Evolutionary conservation across 129 eudicot species (phyloP).

Genomic region (Flaveria bidentis): DNA sequence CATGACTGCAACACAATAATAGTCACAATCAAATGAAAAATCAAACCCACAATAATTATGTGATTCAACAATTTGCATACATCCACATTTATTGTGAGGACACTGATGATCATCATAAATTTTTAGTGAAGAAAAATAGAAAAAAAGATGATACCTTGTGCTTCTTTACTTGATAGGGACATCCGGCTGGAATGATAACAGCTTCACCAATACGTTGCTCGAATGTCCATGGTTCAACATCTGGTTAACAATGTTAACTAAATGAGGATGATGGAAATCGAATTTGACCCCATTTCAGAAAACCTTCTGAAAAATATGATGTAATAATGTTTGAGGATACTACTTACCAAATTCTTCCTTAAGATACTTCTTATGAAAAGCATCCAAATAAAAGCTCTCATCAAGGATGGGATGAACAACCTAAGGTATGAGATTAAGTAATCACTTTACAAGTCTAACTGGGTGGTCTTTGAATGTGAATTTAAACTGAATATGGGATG

Average conservation of each 20-base stretch:
- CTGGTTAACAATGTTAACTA: constrained; percentile 37
- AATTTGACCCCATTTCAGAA: background rate
- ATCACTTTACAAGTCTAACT: background rate
- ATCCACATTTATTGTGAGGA: constrained; percentile 3
- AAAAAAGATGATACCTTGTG: constrained; percentile 48
- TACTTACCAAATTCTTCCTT: constrained; percentile 80
- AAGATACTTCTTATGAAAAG: constrained; percentile 70
- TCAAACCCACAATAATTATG: background rate
- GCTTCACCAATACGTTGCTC: constrained; percentile 87
- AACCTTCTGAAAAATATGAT: background rate
- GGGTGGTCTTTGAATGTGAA: background rate
- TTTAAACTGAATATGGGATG: background rate
- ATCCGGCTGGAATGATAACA: constrained; percentile 90
- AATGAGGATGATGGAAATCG: background rate
- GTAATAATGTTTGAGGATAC: background rate
- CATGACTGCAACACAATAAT: constrained; percentile 63
- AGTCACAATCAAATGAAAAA: background rate
- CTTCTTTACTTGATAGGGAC: constrained; percentile 84
- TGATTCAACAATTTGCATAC: background rate
- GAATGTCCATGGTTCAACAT: constrained; percentile 90
- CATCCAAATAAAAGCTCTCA: constrained; percentile 66
- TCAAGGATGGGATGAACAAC: constrained; percentile 86
- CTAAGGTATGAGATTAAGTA: constrained; percentile 37
- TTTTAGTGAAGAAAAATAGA: background rate
- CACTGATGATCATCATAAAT: background rate